phyloP scores from a whole-genome alignment of 768 basidiomycete species.

The Mycena floridula region DNA sequence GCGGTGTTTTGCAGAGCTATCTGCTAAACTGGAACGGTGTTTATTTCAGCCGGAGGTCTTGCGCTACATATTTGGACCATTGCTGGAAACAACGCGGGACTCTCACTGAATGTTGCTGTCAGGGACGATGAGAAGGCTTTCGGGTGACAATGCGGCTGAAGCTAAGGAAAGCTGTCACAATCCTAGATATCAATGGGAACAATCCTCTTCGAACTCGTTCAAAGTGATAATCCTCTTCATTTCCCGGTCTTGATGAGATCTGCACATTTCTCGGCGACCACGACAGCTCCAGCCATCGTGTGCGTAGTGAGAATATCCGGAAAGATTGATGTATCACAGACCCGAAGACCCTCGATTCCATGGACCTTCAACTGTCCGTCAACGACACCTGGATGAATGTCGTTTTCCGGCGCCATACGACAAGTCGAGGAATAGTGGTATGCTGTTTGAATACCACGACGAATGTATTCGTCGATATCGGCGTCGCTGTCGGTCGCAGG shows the following conservation, averaged over 20 bases:
- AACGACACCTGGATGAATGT: conserved; percentile 30
- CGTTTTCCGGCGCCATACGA: conserved; percentile 9
- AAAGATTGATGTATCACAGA: conserved; percentile 26
- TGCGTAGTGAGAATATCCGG: conserved; percentile 23
- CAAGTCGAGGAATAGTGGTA: conserved; percentile 22
- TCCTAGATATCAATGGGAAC: no score
- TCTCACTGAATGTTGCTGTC: no score
- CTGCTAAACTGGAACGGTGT: no score
- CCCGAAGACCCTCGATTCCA: conserved; percentile 35
- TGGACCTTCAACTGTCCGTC: conserved; percentile 37
- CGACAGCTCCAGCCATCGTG: conserved; percentile 22
- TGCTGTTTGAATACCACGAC: conserved; percentile 12
- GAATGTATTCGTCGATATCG: conserved; percentile 19
- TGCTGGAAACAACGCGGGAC: no score
- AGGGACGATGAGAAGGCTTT: no score
- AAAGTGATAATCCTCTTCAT: no score
- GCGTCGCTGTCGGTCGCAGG: conserved; percentile 18
- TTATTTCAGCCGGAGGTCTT: no score
- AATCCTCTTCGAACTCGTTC: no score
- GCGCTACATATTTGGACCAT: no score
- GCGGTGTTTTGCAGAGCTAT: no score
- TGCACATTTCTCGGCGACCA: conserved; percentile 28
- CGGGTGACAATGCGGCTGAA: no score
- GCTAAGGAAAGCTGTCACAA: no score
- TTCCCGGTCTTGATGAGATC: conserved; percentile 17